Conservation (phyloP, 2,329 filamentous ascomycete genomes). For the Alternaria atra region DNA sequence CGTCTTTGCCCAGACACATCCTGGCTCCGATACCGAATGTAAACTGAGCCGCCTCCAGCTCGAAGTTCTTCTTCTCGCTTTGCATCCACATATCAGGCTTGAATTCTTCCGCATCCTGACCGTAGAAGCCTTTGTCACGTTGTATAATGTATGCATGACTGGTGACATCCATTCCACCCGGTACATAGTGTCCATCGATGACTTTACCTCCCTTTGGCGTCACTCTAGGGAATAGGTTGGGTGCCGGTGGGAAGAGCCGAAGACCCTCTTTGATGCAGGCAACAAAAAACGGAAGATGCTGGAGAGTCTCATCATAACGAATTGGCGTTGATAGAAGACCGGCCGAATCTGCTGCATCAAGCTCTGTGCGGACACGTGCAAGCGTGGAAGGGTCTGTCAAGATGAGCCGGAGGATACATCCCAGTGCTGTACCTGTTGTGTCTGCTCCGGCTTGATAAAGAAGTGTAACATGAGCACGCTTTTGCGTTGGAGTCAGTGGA, state of each 20-base stretch:
- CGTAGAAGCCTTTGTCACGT: slow-evolving; percentile 54
- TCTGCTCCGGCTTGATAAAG: slow-evolving; percentile 52
- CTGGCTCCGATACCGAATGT: slow-evolving; percentile 41
- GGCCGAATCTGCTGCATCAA: slow-evolving; percentile 31
- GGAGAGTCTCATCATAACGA: slow-evolving; percentile 42
- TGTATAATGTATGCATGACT: slow-evolving; percentile 60
- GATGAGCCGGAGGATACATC: slow-evolving; percentile 44
- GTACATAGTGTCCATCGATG: slow-evolving; percentile 53
- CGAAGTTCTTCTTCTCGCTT: slow-evolving; percentile 31
- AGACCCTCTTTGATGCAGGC: slow-evolving; percentile 63
- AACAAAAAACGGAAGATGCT: slow-evolving; percentile 57
- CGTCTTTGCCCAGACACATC: slow-evolving; percentile 44
- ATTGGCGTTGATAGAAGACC: slow-evolving; percentile 35
- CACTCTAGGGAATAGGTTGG: slow-evolving; percentile 61
- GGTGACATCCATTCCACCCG: slow-evolving; percentile 57
- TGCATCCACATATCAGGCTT: slow-evolving; percentile 54
- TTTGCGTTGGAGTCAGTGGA: slow-evolving; percentile 43
- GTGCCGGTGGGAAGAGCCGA: slow-evolving; percentile 61
- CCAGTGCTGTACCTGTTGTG: slow-evolving; percentile 48
- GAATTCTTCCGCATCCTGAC: slow-evolving; percentile 53
- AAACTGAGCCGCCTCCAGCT: slow-evolving; percentile 43
- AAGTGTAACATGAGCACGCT: slow-evolving; percentile 49
- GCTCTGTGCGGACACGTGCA: slow-evolving; percentile 31
- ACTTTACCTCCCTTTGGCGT: slow-evolving; percentile 42
- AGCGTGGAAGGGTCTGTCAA: slow-evolving; percentile 25